phyloP scores from a whole-genome alignment of 305 asterid genomes.

The Fraxinus nigra region DNA sequence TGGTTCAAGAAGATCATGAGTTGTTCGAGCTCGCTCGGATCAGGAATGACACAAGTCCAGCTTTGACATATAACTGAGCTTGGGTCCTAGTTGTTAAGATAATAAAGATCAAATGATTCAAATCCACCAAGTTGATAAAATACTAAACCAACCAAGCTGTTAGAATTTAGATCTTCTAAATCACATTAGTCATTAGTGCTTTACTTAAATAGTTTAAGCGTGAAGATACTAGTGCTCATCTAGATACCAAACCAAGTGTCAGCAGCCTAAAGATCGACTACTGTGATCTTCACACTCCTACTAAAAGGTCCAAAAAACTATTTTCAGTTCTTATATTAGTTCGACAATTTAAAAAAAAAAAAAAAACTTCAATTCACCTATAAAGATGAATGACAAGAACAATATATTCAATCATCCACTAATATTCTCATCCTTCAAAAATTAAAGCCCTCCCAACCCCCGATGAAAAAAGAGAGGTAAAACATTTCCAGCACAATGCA shows the following conservation, averaged over 20 bases:
- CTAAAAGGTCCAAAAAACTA: not conserved
- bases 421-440: not conserved
- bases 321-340: not conserved
- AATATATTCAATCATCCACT: not conserved
- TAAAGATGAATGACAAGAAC: not conserved
- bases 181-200: not conserved
- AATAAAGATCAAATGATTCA: not conserved
- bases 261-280: not conserved
- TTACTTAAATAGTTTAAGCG: not conserved
- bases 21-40: not conserved
- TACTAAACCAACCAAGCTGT: not conserved
- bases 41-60: not conserved
- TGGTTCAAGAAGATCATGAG: not conserved
- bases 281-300: not conserved
- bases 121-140: not conserved
- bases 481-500: not conserved
- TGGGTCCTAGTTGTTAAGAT: not conserved
- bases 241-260: not conserved
- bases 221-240: not conserved
- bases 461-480: not conserved
- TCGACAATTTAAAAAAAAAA: not conserved
- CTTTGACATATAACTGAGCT: not conserved
- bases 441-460: not conserved
- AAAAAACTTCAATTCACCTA: not conserved
- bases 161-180: not conserved